Conservation (phyloP, 2,329 filamentous ascomycete genomes). For the Fusarium abutilonis region DNA sequence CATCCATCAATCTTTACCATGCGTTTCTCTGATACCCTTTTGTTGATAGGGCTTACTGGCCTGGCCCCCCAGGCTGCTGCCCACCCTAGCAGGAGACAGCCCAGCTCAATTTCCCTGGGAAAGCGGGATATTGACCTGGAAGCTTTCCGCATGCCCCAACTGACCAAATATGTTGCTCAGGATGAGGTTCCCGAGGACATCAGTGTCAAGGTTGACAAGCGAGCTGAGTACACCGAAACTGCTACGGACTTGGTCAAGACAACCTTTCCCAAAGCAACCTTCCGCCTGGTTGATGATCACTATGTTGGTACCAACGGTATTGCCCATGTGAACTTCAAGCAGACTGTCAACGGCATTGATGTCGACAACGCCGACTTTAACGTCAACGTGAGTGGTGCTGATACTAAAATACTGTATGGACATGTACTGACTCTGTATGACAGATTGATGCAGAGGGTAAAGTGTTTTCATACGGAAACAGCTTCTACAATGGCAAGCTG, state of each 20-base stretch:
- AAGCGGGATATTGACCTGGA: constrained; percentile 49
- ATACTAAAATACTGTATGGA: accelerated
- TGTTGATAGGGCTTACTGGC: constrained; percentile 50
- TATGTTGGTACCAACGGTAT: constrained; percentile 66
- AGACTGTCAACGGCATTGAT: constrained; percentile 66
- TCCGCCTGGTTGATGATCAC: constrained; percentile 62
- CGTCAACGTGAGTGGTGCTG: constrained; percentile 60
- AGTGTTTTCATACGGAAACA: constrained; percentile 67
- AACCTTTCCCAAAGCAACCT: constrained; percentile 51
- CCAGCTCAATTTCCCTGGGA: constrained; percentile 37
- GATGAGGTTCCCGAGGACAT: constrained; percentile 33
- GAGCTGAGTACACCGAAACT: constrained; percentile 54
- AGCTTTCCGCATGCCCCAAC: constrained; percentile 47
- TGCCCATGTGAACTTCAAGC: constrained; percentile 67
- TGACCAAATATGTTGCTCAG: constrained; percentile 46
- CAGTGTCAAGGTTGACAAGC: constrained; percentile 41
- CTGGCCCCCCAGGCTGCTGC: constrained; percentile 47
- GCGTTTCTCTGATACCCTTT: constrained; percentile 45
- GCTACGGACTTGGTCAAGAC: constrained; percentile 57
- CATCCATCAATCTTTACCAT: constrained; percentile 29
- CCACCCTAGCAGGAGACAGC: constrained; percentile 46
- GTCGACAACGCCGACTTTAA: constrained; percentile 70
- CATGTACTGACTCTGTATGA: not conserved
- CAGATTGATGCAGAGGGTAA: constrained; percentile 61
- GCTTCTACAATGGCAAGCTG: constrained; percentile 55